These are phyloP conservation scores for Rhodamnia argentea DNA, from an alignment of 345 rosid genomes.

Conservation along the genomic window DNA sequence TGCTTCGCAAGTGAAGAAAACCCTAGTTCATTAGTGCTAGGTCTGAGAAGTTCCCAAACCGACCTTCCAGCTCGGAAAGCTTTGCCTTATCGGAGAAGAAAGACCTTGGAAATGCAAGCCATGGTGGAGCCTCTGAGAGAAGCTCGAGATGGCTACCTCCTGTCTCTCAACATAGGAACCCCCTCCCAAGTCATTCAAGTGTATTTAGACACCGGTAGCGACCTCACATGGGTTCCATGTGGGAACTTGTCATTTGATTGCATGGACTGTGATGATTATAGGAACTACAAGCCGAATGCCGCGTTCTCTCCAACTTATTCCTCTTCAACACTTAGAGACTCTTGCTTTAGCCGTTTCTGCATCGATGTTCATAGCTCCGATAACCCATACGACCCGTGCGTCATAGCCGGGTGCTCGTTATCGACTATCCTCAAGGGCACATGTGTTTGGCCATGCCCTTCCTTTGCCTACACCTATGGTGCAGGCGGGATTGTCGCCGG, in stretches of 20 bases:
- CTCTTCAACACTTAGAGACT: slow-evolving; percentile 42
- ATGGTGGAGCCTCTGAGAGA: slow-evolving; percentile 42
- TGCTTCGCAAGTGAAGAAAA: slow-evolving; percentile 16
- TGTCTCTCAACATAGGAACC: slow-evolving; percentile 59
- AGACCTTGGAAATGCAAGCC: slow-evolving; percentile 7
- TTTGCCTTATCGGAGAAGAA: not conserved
- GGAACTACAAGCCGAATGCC: slow-evolving; percentile 19
- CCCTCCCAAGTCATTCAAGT: slow-evolving; percentile 75
- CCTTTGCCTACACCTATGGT: slow-evolving; percentile 84
- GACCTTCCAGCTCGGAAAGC: slow-evolving; percentile 6
- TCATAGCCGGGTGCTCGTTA: slow-evolving; percentile 61
- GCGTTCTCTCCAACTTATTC: slow-evolving; percentile 60
- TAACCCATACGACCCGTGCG: slow-evolving; percentile 59
- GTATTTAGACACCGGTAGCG: slow-evolving; percentile 84
- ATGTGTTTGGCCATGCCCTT: slow-evolving; percentile 70
- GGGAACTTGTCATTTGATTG: slow-evolving; percentile 70
- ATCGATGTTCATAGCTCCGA: slow-evolving; percentile 63
- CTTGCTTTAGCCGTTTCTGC: slow-evolving; percentile 51
- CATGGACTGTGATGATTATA: slow-evolving; percentile 54
- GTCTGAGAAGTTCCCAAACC: slow-evolving; percentile 32
- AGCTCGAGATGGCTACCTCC: slow-evolving; percentile 68
- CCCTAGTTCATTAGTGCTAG: slow-evolving; percentile 35
- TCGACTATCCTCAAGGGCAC: slow-evolving; percentile 37
- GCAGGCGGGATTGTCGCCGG: slow-evolving; percentile 58
- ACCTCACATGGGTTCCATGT: slow-evolving; percentile 90